Evolutionary conservation across 2,329 filamentous ascomycete species (phyloP).

Genomic region (Beauveria australis): DNA sequence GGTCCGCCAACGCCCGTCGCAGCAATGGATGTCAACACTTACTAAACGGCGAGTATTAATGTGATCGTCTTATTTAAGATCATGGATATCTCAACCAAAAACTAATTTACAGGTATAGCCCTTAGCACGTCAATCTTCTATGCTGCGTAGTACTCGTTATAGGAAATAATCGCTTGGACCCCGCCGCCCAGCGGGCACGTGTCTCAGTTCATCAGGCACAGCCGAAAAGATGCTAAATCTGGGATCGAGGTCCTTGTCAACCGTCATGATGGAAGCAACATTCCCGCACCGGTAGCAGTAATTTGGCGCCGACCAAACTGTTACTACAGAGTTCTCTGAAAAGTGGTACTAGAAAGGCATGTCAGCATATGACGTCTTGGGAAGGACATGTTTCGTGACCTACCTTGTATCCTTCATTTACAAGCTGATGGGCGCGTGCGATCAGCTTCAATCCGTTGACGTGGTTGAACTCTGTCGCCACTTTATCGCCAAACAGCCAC

Average conservation of each 20-base stretch:
- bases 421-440: slow-evolving; percentile 92
- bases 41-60: background rate
- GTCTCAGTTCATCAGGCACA: slow-evolving; percentile 76
- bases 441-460: slow-evolving; percentile 96
- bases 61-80: slow-evolving; percentile 20
- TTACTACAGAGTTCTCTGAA: slow-evolving; percentile 88
- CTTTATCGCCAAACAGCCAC: slow-evolving; percentile 95
- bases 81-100: slow-evolving; percentile 35
- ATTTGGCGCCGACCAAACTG: slow-evolving; percentile 96
- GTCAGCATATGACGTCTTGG: background rate
- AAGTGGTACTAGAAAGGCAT: slow-evolving; percentile 68
- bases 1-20: background rate
- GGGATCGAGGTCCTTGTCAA: slow-evolving; percentile 75
- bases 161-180: slow-evolving; percentile 66
- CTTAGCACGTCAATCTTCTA: slow-evolving; percentile 13
- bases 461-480: slow-evolving; percentile 94
- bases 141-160: slow-evolving; percentile 25
- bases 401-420: slow-evolving; percentile 97
- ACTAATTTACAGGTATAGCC: slow-evolving; percentile 33
- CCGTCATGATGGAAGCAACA: slow-evolving; percentile 91
- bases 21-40: background rate
- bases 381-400: slow-evolving; percentile 8
- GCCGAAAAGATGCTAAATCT: slow-evolving; percentile 90
- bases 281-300: slow-evolving; percentile 96
- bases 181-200: slow-evolving; percentile 64